Evolutionary conservation across 805 yeast species (phyloP).

Genomic region (Saccharomyces kudriavzevii): DNA sequence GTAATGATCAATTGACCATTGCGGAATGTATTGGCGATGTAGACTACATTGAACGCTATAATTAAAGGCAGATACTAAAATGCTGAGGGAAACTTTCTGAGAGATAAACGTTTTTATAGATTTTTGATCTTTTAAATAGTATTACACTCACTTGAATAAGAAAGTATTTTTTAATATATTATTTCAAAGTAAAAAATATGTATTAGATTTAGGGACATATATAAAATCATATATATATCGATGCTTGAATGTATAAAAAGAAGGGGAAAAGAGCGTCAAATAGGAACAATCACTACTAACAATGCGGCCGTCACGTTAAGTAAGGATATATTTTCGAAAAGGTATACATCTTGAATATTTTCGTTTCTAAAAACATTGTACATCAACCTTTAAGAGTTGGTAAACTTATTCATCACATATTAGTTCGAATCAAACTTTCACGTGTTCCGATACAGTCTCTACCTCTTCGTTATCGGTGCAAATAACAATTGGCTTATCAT

Average conservation of each 20-base stretch:
- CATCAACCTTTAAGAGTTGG: no score
- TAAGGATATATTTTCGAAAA: not conserved
- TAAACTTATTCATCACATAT: not conserved
- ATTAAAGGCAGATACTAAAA: not conserved
- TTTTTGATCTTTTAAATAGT: not conserved
- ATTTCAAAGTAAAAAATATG: conserved; percentile 1
- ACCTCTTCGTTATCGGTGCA: conserved; percentile 23
- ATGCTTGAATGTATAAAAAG: not conserved
- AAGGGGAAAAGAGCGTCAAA: not conserved
- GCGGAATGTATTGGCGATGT: conserved; percentile 69
- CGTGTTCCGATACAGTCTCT: conserved; percentile 22
- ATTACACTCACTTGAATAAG: not conserved
- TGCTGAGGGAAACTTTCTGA: not conserved
- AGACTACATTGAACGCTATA: conserved; percentile 43
- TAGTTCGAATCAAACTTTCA: conserved; percentile 11
- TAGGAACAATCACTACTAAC: not conserved
- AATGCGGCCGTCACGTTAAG: not conserved
- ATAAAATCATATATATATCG: not conserved
- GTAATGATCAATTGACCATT: conserved; percentile 60
- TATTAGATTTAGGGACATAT: not conserved
- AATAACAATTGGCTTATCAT: conserved; percentile 4
- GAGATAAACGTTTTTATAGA: not conserved
- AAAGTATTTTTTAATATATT: not conserved
- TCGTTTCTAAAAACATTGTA: not conserved
- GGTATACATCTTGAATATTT: not conserved